A percentile compares a stretch with the other conserved stretches of the same genome.
phyloP scores from a whole-genome alignment of 2,329 filamentous ascomycete species.

The Ophiostoma angusticollis region DNA sequence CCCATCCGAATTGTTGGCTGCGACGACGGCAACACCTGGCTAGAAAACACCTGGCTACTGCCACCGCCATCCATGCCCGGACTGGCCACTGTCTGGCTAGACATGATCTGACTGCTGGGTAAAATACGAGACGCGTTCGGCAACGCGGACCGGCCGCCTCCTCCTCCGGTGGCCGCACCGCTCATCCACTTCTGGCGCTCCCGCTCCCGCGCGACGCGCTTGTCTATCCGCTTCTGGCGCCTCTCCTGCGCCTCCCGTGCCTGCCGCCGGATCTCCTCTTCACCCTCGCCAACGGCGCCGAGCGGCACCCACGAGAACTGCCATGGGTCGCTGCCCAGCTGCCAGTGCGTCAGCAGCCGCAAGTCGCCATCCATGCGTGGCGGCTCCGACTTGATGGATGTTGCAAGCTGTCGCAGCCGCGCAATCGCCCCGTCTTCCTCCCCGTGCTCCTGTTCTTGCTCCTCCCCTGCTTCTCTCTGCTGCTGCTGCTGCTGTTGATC shows the following conservation, averaged over 20 bases:
- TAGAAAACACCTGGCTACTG: background rate
- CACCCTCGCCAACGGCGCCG: slow-evolving; percentile 6
- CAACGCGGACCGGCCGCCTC: slow-evolving; percentile 2
- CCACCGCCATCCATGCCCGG: too few relatives aligned
- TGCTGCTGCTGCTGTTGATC: too few relatives aligned
- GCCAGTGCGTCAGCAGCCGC: slow-evolving; percentile 24
- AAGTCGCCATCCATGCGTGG: slow-evolving; percentile 15
- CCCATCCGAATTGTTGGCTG: slow-evolving; percentile 6
- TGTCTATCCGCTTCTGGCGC: slow-evolving; percentile 19
- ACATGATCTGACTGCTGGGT: slow-evolving; percentile 2
- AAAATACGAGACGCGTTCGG: slow-evolving; percentile 5
- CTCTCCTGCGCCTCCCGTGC: slow-evolving; percentile 16
- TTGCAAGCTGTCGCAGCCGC: slow-evolving; percentile 23
- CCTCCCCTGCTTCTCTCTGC: background rate
- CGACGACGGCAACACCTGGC: slow-evolving; percentile 9
- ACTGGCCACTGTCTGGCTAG: background rate
- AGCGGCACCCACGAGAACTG: slow-evolving; percentile 20
- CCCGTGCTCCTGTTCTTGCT: slow-evolving; percentile 7
- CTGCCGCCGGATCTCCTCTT: slow-evolving; percentile 9
- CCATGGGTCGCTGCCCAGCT: slow-evolving; percentile 22
- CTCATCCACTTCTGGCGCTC: slow-evolving; percentile 11
- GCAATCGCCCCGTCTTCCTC: slow-evolving; percentile 18
- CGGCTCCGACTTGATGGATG: slow-evolving; percentile 19
- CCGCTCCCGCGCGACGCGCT: slow-evolving; percentile 14
- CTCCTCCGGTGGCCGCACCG: background rate